Evolutionary conservation across 169 alveolate species (phyloP).

Genomic region (Plasmodium gonderi): DNA sequence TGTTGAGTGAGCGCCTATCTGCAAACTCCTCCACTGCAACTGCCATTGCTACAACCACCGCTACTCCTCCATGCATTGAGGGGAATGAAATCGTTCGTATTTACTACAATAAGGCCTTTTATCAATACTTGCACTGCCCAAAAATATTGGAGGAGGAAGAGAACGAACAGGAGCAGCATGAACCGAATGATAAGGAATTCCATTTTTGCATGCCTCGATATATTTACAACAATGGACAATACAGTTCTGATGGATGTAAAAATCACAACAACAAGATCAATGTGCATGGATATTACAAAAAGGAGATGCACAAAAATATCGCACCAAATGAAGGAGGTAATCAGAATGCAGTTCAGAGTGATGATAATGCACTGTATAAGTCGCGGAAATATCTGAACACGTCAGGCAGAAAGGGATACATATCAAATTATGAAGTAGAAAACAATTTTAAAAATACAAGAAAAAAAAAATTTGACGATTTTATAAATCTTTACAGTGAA

Average conservation of each 20-base stretch:
- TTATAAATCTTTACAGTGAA: constrained; percentile 13
- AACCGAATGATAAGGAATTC: neutral
- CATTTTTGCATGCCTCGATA: neutral
- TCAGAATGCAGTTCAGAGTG: neutral
- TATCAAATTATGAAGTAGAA: constrained; percentile 15
- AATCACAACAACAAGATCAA: too few relatives aligned
- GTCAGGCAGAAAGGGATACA: neutral
- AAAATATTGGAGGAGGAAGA: neutral
- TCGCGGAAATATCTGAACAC: neutral
- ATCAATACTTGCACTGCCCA: constrained; percentile 2
- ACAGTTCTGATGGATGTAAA: too few relatives aligned
- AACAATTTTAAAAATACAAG: neutral
- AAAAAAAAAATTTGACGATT: constrained; percentile 14
- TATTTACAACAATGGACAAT: too few relatives aligned
- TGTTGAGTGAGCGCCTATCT: neutral
- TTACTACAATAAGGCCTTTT: constrained; percentile 12
- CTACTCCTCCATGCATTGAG: neutral
- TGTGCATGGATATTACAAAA: too few relatives aligned
- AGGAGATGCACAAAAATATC: too few relatives aligned
- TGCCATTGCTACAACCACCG: neutral
- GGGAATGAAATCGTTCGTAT: neutral
- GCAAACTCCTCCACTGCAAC: neutral
- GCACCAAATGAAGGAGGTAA: neutral
- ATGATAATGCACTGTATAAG: neutral
- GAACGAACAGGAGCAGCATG: neutral